phyloP scores from a whole-genome alignment of 106 monocot species.

The Iris macrosiphon region DNA sequence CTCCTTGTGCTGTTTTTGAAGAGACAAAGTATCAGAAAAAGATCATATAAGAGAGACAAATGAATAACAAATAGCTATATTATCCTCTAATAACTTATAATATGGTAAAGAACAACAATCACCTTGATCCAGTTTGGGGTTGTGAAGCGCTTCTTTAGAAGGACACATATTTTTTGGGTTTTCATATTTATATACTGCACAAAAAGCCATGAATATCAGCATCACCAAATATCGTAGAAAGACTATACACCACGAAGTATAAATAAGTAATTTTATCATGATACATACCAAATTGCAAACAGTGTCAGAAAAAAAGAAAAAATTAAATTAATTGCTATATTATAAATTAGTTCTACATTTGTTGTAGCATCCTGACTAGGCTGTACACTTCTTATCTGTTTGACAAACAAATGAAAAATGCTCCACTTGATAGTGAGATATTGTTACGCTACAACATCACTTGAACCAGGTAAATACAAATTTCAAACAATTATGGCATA shows the following conservation, averaged over 20 bases:
- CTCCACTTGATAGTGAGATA: no score
- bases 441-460: no score
- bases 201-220: background rate
- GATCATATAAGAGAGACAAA: background rate
- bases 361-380: no score
- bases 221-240: background rate
- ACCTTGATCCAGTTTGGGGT: constrained; percentile 99
- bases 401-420: no score
- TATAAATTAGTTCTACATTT: no score
- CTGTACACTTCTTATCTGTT: no score
- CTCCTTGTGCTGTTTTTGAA: constrained; percentile 82
- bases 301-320: no score
- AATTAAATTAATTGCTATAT: no score
- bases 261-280: no score
- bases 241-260: background rate
- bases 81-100: background rate
- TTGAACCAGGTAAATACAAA: no score
- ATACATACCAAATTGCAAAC: no score
- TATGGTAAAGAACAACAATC: background rate
- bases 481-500: no score
- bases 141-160: constrained; percentile 88
- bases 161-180: constrained; percentile 70
- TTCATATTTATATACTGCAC: constrained; percentile 87
- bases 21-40: constrained; percentile 6
- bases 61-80: background rate